Evolutionary conservation across 208 protist species (phyloP).

Genomic region (Leishmania aethiopica): DNA sequence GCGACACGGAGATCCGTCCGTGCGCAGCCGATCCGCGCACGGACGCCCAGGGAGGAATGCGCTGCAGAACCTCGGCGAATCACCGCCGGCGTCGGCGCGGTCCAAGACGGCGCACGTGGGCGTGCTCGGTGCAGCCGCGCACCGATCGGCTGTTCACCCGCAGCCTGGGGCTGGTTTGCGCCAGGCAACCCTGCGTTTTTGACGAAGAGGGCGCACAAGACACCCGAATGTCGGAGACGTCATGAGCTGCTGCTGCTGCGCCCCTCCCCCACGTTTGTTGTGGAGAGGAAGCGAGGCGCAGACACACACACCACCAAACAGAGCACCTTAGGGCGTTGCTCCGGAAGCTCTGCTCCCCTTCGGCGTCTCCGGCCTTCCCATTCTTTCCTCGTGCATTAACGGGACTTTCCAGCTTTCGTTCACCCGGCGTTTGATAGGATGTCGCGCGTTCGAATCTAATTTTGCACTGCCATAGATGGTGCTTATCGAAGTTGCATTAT

Average conservation of each 20-base stretch:
- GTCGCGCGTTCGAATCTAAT: background rate
- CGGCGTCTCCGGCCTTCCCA: background rate
- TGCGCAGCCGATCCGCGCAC: slow-evolving; percentile 11
- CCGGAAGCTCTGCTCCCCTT: too few relatives aligned
- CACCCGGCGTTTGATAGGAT: too few relatives aligned
- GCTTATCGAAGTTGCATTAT: background rate
- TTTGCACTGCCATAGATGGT: background rate
- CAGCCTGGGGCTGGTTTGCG: slow-evolving; percentile 23
- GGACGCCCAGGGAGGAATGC: background rate
- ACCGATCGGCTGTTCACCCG: background rate
- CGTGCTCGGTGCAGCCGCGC: background rate
- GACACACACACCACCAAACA: too few relatives aligned
- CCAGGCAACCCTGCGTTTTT: slow-evolving; percentile 47
- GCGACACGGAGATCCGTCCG: background rate
- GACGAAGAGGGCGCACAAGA: slow-evolving; percentile 2
- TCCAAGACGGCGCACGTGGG: slow-evolving; percentile 15
- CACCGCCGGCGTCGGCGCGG: background rate
- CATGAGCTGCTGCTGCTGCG: too few relatives aligned
- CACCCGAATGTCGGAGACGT: background rate
- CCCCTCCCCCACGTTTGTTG: too few relatives aligned
- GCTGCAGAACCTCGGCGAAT: too few relatives aligned
- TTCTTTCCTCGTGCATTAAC: too few relatives aligned
- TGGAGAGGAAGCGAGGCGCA: background rate
- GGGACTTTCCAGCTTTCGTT: background rate
- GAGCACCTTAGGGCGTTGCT: too few relatives aligned